Conservation (phyloP, 2,329 filamentous ascomycete genomes). For the Nannizziopsis arthrosporioides region DNA sequence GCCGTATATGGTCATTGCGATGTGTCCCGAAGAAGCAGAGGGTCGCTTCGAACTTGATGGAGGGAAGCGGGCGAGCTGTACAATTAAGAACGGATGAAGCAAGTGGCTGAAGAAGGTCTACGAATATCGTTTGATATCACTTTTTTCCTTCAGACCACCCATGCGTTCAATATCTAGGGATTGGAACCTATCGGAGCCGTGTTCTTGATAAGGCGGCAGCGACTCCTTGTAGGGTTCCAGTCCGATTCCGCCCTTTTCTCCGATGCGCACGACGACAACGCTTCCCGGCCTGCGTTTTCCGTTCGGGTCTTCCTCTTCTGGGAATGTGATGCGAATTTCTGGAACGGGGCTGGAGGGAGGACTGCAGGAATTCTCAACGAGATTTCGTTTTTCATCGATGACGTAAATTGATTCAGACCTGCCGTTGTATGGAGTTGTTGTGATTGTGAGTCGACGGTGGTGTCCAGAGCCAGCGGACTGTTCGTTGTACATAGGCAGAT, state of each 20-base stretch:
- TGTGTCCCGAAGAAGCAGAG: neutral
- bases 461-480: slow-evolving; percentile 31
- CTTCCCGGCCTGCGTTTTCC: slow-evolving; percentile 74
- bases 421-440: slow-evolving; percentile 37
- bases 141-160: slow-evolving; percentile 86
- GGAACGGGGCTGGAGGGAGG: slow-evolving; percentile 76
- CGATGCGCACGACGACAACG: slow-evolving; percentile 82
- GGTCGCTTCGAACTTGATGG: slow-evolving; percentile 12
- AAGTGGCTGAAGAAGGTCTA: slow-evolving; percentile 15
- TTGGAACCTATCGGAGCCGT: slow-evolving; percentile 68
- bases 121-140: slow-evolving; percentile 26
- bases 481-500: slow-evolving; percentile 42
- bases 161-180: slow-evolving; percentile 91
- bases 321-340: slow-evolving; percentile 96
- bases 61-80: no score
- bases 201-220: slow-evolving; percentile 80
- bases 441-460: slow-evolving; percentile 49
- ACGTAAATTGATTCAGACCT: slow-evolving; percentile 62
- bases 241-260: slow-evolving; percentile 72
- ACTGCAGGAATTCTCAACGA: slow-evolving; percentile 63
- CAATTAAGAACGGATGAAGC: no score
- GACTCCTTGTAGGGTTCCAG: slow-evolving; percentile 72
- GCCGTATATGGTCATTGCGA: neutral
- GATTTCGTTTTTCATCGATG: slow-evolving; percentile 66
- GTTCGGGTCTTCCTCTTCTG: slow-evolving; percentile 69